Percentiles rank a stretch among this genome's conserved stretches.
These are phyloP conservation scores for Emmonsia crescens DNA, from an alignment of 2,329 filamentous ascomycete species.

Conservation along the genomic window DNA sequence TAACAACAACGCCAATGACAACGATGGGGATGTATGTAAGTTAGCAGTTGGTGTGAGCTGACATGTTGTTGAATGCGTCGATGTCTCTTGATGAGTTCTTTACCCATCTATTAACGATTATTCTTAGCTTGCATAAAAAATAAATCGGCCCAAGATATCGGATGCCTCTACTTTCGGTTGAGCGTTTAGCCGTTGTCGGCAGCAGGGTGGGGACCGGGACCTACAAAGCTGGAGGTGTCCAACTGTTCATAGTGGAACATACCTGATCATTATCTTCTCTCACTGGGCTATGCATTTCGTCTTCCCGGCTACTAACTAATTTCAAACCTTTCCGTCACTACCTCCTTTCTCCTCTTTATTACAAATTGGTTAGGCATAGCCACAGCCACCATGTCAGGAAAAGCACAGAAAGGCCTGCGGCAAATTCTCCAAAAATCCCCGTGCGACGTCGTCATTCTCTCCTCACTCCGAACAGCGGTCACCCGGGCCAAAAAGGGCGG, in stretches of 20 bases:
- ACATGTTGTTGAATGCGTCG: neutral
- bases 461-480: slow-evolving; percentile 78
- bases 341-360: neutral
- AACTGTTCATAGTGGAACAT: neutral
- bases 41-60: neutral
- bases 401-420: slow-evolving; percentile 54
- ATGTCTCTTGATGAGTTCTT: neutral
- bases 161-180: neutral
- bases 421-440: slow-evolving; percentile 69
- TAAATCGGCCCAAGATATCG: neutral
- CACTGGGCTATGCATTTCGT: neutral
- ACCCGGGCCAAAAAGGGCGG: slow-evolving; percentile 73
- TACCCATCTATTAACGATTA: neutral
- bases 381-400: slow-evolving; percentile 33
- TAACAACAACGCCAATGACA: neutral
- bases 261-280: neutral
- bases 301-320: neutral
- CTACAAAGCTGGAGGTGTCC: neutral
- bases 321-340: neutral
- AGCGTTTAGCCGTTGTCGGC: neutral
- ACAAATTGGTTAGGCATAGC: neutral
- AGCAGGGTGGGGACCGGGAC: neutral
- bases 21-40: neutral
- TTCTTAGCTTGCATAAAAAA: neutral
- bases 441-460: slow-evolving; percentile 77